Base-by-base conservation (phyloP, 148 eudicot genomes). In the Chenopodium album region DNA sequence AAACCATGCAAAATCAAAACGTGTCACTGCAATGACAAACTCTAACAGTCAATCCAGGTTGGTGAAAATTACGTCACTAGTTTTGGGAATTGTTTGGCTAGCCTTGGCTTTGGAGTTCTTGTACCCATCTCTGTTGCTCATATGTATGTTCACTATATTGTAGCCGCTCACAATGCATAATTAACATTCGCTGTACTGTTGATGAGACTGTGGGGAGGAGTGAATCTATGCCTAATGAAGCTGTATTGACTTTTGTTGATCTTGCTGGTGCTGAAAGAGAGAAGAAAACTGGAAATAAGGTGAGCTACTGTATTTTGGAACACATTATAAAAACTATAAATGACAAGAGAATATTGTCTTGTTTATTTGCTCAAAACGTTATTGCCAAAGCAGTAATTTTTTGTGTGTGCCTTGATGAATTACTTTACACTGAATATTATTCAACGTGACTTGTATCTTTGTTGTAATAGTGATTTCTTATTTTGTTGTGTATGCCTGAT, bases 211-310 rank as follows among this genome's bases (percentile, higher is more conserved):
- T 77, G 46, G 87, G 82, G 81, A 85, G 87, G 82, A 82, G 44
- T 79, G 87, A 86, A 74, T 46, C 59, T 74, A 79, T 59, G 64
- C 48, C 41, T 16, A 80, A 64, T 65, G 85, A 85, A 79, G 81
- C 87, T 80, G 78, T 87, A 50, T 86, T 96, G 90, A 96, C 98
- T 69, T 90, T 96, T 80, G 97, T 96, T 89, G 98, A 96, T 82
- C 94, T 96, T 76, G 99, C 98, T 73, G 99, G 99, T 80, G 95
- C 99, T 46, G 99, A 96, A 87, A 94, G 98, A 83, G 98, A 94
- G 76, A 94, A 85, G 86, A 94, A 87, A 85, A 96, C 97, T 63
- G 95, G 98, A 73, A 96, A 93, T 84, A 92, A 94, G 99, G 99
- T 88, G 78, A 28, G 73, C 23, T 77, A 62, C 46, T 4, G 22